A percentile compares a stretch with the other conserved stretches of the same genome.
Evolutionary conservation across 345 rosid species (phyloP).

Genomic region (Syzygium grande): DNA sequence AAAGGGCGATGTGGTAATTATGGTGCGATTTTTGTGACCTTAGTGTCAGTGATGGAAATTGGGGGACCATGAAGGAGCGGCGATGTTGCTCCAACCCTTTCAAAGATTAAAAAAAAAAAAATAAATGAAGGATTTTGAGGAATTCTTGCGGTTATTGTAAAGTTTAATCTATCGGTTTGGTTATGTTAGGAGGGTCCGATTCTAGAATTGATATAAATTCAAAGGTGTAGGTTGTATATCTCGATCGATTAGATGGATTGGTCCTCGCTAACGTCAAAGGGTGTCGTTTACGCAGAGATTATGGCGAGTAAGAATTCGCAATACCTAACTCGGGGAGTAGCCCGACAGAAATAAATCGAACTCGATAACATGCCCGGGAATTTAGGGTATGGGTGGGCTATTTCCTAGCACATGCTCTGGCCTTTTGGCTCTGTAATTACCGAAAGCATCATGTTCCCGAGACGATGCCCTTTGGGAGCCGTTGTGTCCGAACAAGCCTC

Average conservation of each 20-base stretch:
- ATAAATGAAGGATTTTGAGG: neutral
- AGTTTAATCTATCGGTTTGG: neutral
- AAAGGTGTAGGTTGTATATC: neutral
- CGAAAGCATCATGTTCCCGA: neutral
- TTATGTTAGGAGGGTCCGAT: neutral
- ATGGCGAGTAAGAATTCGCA: neutral
- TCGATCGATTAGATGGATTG: neutral
- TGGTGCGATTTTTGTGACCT: neutral
- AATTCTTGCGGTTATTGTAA: too few species aligned
- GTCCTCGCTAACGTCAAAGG: accelerated
- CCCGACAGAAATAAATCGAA: neutral
- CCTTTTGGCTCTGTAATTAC: neutral
- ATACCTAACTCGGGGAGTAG: neutral
- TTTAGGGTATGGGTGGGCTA: neutral
- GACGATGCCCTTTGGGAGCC: too few species aligned
- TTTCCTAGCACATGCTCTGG: neutral
- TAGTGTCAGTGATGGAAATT: too few species aligned
- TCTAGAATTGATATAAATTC: neutral
- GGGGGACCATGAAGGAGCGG: too few species aligned
- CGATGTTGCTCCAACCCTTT: too few species aligned
- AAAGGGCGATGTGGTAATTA: neutral
- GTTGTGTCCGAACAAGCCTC: neutral
- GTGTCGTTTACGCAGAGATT: accelerated
- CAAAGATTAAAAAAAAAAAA: neutral
- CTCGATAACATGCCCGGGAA: neutral